These are phyloP conservation scores for Vicia sativa DNA, from an alignment of 306 rosid species.

Conservation along the genomic window DNA sequence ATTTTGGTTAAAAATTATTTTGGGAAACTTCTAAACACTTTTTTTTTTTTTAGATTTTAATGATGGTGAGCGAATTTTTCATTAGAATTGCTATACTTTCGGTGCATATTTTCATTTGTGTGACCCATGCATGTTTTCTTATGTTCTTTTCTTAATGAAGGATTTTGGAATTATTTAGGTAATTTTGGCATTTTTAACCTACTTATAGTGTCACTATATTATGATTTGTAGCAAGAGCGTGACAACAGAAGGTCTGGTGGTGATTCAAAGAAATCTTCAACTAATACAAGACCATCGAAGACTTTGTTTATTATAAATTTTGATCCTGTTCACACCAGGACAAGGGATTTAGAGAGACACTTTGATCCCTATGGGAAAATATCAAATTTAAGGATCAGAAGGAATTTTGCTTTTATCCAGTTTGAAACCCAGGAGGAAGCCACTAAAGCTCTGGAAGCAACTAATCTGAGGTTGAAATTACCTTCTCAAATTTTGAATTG, in stretches of 20 bases:
- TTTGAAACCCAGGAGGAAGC: constrained; percentile 83
- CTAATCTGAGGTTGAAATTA: constrained; percentile 67
- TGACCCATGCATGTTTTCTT: constrained; percentile 1
- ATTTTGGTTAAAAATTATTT: background rate
- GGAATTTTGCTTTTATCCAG: constrained; percentile 83
- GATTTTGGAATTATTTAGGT: constrained; percentile 2
- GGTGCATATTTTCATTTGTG: constrained; percentile 15
- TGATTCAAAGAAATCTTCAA: constrained; percentile 65
- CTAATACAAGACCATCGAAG: constrained; percentile 64
- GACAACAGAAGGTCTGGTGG: constrained; percentile 64
- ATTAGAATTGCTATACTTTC: constrained; percentile 15
- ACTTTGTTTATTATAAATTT: constrained; percentile 82
- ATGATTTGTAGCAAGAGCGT: constrained; percentile 72
- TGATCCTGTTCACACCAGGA: constrained; percentile 79
- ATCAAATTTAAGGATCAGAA: constrained; percentile 74
- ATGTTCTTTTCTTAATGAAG: constrained; percentile 24
- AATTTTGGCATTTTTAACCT: constrained; percentile 26
- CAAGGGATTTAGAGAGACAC: constrained; percentile 86
- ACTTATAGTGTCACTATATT: constrained; percentile 24
- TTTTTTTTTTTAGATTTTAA: constrained; percentile 7
- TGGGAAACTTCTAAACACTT: background rate
- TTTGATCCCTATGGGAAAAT: constrained; percentile 77
- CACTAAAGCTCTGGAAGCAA: constrained; percentile 72
- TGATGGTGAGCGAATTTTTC: constrained; percentile 6
- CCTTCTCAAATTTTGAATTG: constrained; percentile 19